A percentile compares a stretch with the other conserved stretches of the same genome.
Conservation (phyloP, 257 asterid species). For the Haberlea rhodopensis region DNA sequence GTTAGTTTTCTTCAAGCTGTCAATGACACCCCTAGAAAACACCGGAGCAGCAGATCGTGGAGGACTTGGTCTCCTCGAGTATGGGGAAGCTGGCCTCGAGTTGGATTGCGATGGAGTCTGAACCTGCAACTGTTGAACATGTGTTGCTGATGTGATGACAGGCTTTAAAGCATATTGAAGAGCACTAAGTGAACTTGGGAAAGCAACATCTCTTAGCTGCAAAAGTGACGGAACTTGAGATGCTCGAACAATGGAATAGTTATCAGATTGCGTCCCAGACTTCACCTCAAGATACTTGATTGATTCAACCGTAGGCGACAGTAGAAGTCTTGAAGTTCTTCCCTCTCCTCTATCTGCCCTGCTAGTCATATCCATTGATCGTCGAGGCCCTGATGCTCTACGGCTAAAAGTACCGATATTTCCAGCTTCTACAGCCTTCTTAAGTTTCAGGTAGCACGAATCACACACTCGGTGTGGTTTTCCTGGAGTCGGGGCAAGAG, state of each 20-base stretch:
- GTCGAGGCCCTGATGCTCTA: slow-evolving; percentile 44
- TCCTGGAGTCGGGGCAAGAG: slow-evolving; percentile 90
- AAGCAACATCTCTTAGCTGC: slow-evolving; percentile 82
- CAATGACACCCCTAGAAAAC: slow-evolving; percentile 77
- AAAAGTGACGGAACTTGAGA: slow-evolving; percentile 88
- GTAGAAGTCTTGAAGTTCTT: slow-evolving; percentile 54
- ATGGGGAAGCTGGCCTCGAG: slow-evolving; percentile 84
- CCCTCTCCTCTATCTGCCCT: slow-evolving; percentile 46
- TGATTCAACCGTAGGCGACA: slow-evolving; percentile 72
- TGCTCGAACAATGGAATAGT: slow-evolving; percentile 61
- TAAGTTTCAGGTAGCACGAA: slow-evolving; percentile 63
- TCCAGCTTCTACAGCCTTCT: slow-evolving; percentile 60
- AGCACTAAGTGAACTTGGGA: slow-evolving; percentile 93
- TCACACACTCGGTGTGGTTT: slow-evolving; percentile 96
- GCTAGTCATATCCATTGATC: slow-evolving; percentile 39
- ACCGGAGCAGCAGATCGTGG: slow-evolving; percentile 72
- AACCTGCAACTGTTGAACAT: slow-evolving; percentile 26
- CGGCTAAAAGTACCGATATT: slow-evolving; percentile 34
- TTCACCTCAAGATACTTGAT: slow-evolving; percentile 79
- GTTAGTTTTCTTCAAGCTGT: slow-evolving; percentile 73
- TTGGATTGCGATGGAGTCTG: slow-evolving; percentile 45
- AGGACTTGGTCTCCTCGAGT: slow-evolving; percentile 88
- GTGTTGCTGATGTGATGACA: slow-evolving; percentile 39
- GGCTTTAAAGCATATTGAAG: slow-evolving; percentile 82
- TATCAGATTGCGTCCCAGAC: slow-evolving; percentile 49